Base-by-base conservation (phyloP, 2,329 filamentous ascomycete species). In the Camptophora hylomeconis region DNA sequence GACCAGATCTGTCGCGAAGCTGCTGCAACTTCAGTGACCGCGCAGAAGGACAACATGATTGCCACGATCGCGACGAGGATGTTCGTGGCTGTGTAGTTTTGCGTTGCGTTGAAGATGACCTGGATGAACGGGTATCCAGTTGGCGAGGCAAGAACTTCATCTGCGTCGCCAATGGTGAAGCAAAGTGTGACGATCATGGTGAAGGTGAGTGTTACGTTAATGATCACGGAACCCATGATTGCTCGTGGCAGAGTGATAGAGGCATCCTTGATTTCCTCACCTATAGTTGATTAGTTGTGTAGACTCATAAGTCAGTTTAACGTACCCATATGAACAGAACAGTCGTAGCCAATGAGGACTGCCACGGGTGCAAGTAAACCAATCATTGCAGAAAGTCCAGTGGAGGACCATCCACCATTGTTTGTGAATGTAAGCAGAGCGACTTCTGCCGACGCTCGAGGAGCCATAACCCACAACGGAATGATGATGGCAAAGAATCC, bases 371-470 rank as follows among this genome's bases (percentile, higher is more conserved):
- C 51, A 3, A 51, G 46, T 7, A 60, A 41, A 2, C 58, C 58
- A 5, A 61, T 50, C 32, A 60, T 44, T 1, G 52, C 48, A 2
- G 63, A 60, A 17, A 68, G 43, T 2, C 56, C 56, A 17, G 55
- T 35, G 17, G 24, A 38, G 7, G 37, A 24, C 58, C 58, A 63
- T 9, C 49, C 53, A n/a, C 56, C 57, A 18, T 57, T 53, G 35
- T 44, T 39, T 12, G 53, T 48, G 36, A 69, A 68, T 2, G 53
- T 46, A 3, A 57, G 57, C 33, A 69, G 65, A 1, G 66, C 58
- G 3, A 54, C 51, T 9, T 52, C 42, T 0, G 58, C 49, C 11
- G 53, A 50, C 21, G 56, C 52, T 3, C 36, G 46, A 9, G 40
- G 52, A 13, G 36, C 42, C 32, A 42, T 35, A 17, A 43, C 46